phyloP scores from a whole-genome alignment of 345 rosid genomes.

The Dipteronia sinensis region DNA sequence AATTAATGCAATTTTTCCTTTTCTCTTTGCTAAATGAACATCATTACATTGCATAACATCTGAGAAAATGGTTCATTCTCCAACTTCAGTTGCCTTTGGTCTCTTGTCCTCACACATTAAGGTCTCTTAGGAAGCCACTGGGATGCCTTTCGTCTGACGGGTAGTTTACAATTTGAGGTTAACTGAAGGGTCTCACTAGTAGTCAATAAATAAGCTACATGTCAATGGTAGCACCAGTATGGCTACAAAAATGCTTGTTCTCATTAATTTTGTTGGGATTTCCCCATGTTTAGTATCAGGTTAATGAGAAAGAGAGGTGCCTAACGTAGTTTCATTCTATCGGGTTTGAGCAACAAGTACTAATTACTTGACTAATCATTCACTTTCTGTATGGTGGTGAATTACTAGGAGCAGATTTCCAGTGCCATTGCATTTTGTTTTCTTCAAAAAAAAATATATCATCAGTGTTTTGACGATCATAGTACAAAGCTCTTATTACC shows the following conservation, averaged over 20 bases:
- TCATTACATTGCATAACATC: neutral
- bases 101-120: neutral
- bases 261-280: neutral
- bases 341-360: neutral
- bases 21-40: neutral
- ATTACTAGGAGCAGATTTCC: neutral
- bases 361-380: neutral
- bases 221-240: neutral
- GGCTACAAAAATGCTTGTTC: neutral
- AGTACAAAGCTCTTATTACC: neutral
- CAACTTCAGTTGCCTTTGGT: neutral
- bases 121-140: constrained; percentile 2
- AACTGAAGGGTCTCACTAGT: neutral
- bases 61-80: neutral
- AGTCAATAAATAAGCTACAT: neutral
- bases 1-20: neutral
- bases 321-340: neutral
- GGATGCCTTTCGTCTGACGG: neutral
- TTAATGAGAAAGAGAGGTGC: neutral
- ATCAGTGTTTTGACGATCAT: neutral
- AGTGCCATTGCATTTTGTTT: too few relatives aligned
- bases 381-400: neutral
- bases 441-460: neutral
- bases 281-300: neutral
- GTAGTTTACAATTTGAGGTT: neutral